Evolutionary conservation across 2,329 filamentous ascomycete genomes (phyloP).

Genomic region (Hypoxylon sp.): DNA sequence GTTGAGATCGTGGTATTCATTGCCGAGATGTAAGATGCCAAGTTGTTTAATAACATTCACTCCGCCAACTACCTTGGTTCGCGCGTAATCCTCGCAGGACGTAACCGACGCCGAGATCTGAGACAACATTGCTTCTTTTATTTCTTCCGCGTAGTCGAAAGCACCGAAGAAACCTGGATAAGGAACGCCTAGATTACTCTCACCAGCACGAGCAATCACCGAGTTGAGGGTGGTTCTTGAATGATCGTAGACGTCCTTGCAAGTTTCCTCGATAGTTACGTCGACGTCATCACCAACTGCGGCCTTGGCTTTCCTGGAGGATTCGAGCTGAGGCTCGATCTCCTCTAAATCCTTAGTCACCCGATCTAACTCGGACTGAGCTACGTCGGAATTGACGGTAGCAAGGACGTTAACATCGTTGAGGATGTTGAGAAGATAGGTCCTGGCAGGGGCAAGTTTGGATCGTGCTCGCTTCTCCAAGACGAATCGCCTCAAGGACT

Average conservation of each 20-base stretch:
- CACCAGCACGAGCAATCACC: slow-evolving; percentile 82
- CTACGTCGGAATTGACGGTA: slow-evolving; percentile 87
- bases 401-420: slow-evolving; percentile 87
- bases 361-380: slow-evolving; percentile 84
- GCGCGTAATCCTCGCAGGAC: slow-evolving; percentile 87
- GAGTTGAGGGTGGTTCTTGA: slow-evolving; percentile 79
- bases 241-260: slow-evolving; percentile 85
- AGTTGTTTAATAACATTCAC: slow-evolving; percentile 91
- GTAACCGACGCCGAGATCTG: slow-evolving; percentile 84
- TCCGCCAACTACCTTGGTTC: slow-evolving; percentile 78
- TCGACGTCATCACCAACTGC: slow-evolving; percentile 87
- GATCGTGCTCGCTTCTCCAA: slow-evolving; percentile 95
- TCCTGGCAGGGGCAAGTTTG: slow-evolving; percentile 94
- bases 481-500: slow-evolving; percentile 90
- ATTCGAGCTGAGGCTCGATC: slow-evolving; percentile 86
- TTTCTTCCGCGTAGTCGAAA: slow-evolving; percentile 92
- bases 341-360: slow-evolving; percentile 83
- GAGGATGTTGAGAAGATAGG: slow-evolving; percentile 92
- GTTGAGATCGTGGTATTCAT: slow-evolving; percentile 85
- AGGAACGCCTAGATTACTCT: slow-evolving; percentile 80
- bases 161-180: slow-evolving; percentile 88
- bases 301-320: slow-evolving; percentile 81
- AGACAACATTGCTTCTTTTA: slow-evolving; percentile 91
- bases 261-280: slow-evolving; percentile 83
- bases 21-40: slow-evolving; percentile 87